Percentiles rank a stretch among this genome's conserved stretches.
These are phyloP conservation scores for Knoxdaviesia proteae DNA, from an alignment of 2,329 filamentous ascomycete species.

Conservation along the genomic window DNA sequence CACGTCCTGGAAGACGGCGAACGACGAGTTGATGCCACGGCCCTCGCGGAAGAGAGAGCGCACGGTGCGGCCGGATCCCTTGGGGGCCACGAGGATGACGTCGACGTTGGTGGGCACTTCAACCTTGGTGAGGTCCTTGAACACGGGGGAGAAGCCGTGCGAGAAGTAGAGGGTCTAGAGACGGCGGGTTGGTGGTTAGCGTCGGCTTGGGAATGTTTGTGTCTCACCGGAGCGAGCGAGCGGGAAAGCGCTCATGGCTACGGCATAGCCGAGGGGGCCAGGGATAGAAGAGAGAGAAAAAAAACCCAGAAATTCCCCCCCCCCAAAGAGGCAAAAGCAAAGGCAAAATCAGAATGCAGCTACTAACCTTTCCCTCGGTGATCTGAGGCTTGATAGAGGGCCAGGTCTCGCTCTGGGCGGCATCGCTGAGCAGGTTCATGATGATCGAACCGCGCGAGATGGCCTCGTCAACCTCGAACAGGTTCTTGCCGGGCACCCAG, in stretches of 20 bases:
- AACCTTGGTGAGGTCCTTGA: slow-evolving; percentile 98
- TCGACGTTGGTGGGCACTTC: slow-evolving; percentile 90
- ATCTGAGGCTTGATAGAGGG: slow-evolving; percentile 94
- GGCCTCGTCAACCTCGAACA: slow-evolving; percentile 95
- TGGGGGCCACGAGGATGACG: slow-evolving; percentile 97
- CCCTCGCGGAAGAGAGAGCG: slow-evolving; percentile 97
- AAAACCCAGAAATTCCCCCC: too few species aligned
- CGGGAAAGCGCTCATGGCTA: too few species aligned
- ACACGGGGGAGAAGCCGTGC: slow-evolving; percentile 98
- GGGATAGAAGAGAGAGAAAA: too few species aligned
- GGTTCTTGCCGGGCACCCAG: slow-evolving; percentile 96
- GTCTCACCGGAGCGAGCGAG: neutral
- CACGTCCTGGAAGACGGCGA: slow-evolving; percentile 96
- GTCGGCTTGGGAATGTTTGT: neutral
- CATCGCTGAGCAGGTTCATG: slow-evolving; percentile 98
- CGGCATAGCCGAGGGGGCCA: too few species aligned
- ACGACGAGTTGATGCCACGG: slow-evolving; percentile 98
- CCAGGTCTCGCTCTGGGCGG: slow-evolving; percentile 98
- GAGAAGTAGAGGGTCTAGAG: slow-evolving; percentile 95
- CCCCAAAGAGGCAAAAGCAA: neutral
- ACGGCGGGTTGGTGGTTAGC: neutral
- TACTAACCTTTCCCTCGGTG: slow-evolving; percentile 83
- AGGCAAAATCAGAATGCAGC: neutral
- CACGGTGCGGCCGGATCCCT: slow-evolving; percentile 96
- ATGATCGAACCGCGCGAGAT: slow-evolving; percentile 83